Conservation (phyloP, 306 rosid species). For the Acacia confusa region DNA sequence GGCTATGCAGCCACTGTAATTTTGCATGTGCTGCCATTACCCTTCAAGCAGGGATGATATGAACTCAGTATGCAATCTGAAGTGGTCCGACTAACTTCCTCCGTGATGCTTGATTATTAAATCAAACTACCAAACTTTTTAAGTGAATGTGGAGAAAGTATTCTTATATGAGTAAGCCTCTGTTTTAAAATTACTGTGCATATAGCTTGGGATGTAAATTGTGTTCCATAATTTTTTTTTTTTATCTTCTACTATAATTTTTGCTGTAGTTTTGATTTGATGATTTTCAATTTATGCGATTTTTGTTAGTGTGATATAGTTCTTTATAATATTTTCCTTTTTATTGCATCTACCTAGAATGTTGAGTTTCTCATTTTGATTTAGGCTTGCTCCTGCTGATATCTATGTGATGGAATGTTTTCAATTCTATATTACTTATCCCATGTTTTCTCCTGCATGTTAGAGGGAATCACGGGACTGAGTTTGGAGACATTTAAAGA, state of each 20-base stretch:
- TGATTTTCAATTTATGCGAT: not conserved
- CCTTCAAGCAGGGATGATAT: not conserved
- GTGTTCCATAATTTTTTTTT: not conserved
- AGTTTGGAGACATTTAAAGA: constrained; percentile 61
- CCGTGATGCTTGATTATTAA: not conserved
- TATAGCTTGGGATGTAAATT: not conserved
- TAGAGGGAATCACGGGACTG: constrained; percentile 90
- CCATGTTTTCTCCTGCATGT: constrained; percentile 15
- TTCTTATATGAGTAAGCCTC: not conserved
- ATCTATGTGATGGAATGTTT: constrained; percentile 15
- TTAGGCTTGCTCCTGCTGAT: constrained; percentile 4
- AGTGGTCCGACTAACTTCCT: not conserved
- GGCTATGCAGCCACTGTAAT: not conserved
- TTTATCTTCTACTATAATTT: not conserved
- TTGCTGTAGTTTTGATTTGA: not conserved
- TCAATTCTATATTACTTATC: constrained; percentile 19
- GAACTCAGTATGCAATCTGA: not conserved
- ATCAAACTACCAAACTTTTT: not conserved
- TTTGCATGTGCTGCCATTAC: not conserved
- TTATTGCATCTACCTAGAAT: not conserved
- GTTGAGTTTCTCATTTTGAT: constrained; percentile 7
- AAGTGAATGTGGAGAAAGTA: not conserved
- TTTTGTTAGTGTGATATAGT: constrained; percentile 4
- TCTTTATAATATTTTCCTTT: not conserved
- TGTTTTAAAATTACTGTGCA: not conserved